A percentile compares a stretch with the other conserved stretches of the same genome.
These are phyloP conservation scores for Podila horticola DNA, from an alignment of 192 early-diverging fungal genomes.

Conservation along the genomic window DNA sequence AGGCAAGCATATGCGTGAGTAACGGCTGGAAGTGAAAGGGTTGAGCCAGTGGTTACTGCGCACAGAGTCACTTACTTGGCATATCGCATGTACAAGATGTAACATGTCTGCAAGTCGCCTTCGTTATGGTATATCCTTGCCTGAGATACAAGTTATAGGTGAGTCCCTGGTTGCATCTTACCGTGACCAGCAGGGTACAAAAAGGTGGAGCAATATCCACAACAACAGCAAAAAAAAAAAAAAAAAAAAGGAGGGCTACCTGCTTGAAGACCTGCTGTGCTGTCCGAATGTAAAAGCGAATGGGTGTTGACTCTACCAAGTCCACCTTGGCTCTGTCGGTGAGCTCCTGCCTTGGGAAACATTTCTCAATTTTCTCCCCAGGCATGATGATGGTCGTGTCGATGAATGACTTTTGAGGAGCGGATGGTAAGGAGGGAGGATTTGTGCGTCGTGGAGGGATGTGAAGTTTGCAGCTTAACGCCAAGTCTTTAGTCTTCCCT, in stretches of 20 bases:
- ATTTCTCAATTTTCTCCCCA: conserved; percentile 36
- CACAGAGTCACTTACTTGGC: conserved; percentile 52
- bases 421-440: neutral
- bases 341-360: conserved; percentile 41
- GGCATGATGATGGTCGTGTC: conserved; percentile 17
- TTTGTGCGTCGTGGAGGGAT: neutral
- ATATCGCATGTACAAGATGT: conserved; percentile 77
- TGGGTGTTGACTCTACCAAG: conserved; percentile 45
- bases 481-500: too few species aligned
- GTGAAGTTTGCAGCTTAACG: neutral
- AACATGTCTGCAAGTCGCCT: conserved; percentile 73
- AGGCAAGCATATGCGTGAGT: neutral
- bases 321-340: conserved; percentile 25
- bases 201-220: too few species aligned
- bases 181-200: too few species aligned
- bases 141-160: neutral
- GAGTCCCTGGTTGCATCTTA: neutral
- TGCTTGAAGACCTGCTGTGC: conserved; percentile 58
- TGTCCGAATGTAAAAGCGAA: conserved; percentile 60
- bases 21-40: too few species aligned
- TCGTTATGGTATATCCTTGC: conserved; percentile 68
- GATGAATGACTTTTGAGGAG: neutral
- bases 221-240: neutral
- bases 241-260: conserved; percentile 18
- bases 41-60: too few species aligned